A percentile compares a stretch with the other conserved stretches of the same genome.
phyloP scores from a whole-genome alignment of 176 grass and related monocot genomes.

The Paspalum vaginatum region DNA sequence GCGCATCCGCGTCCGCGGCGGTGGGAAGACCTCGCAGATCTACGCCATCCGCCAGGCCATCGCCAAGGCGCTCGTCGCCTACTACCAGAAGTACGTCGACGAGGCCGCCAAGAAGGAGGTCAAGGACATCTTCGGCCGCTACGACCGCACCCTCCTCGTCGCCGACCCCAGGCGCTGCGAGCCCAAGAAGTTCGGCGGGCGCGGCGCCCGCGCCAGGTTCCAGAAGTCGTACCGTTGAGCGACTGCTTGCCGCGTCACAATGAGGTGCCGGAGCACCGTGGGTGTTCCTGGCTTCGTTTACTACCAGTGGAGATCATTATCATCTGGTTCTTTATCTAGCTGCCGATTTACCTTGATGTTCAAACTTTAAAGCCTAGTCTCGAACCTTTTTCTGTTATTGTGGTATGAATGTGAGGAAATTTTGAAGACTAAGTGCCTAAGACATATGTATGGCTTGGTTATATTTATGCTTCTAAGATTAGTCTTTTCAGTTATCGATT shows the following conservation, averaged over 20 bases:
- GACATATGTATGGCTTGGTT: no score
- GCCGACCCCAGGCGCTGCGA: constrained; percentile 81
- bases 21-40: constrained; percentile 81
- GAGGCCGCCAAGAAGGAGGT: constrained; percentile 85
- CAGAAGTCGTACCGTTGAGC: constrained; percentile 84
- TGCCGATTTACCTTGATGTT: background rate
- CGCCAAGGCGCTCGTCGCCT: constrained; percentile 72
- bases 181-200: constrained; percentile 89
- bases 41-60: constrained; percentile 86
- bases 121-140: constrained; percentile 77
- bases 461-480: no score
- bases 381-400: no score
- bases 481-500: no score
- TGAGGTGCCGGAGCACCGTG: background rate
- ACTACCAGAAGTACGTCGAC: constrained; percentile 91
- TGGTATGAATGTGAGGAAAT: no score
- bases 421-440: no score
- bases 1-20: constrained; percentile 80
- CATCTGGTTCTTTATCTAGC: constrained; percentile 15
- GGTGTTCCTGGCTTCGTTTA: background rate
- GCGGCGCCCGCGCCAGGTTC: constrained; percentile 77
- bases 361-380: background rate
- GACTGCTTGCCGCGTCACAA: background rate
- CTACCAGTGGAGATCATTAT: background rate
- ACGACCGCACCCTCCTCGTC: constrained; percentile 86